Conservation (phyloP, 176 grass and related monocot genomes). For the Phragmites australis region DNA sequence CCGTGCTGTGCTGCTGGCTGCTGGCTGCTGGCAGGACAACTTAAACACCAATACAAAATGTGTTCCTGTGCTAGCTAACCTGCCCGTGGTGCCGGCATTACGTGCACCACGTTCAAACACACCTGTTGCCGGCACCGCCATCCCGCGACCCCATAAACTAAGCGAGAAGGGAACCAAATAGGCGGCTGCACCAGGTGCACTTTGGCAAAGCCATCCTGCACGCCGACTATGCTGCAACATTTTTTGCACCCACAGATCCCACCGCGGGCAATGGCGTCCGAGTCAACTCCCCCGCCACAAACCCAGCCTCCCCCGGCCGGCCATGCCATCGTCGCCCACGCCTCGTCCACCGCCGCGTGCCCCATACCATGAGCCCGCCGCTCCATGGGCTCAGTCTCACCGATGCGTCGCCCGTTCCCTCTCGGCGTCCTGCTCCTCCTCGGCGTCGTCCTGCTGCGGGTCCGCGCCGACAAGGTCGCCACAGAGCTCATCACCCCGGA, state of each 20-base stretch:
- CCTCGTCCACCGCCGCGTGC: background rate
- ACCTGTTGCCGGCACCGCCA: background rate
- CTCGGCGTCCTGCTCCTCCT: background rate
- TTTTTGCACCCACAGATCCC: conserved; percentile 33
- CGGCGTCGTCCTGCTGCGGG: background rate
- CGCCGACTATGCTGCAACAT: conserved; percentile 19
- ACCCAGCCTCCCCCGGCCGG: background rate
- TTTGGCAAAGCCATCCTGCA: background rate
- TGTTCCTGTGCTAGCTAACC: background rate
- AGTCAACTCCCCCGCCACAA: conserved; percentile 44
- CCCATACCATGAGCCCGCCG: conserved; percentile 46
- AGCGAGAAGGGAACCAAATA: background rate
- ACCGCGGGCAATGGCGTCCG: conserved; percentile 29
- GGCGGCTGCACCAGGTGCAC: background rate
- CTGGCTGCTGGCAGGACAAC: background rate
- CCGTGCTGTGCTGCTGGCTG: conserved; percentile 24
- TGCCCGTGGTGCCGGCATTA: conserved; percentile 12
- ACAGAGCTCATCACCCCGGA: conserved; percentile 51
- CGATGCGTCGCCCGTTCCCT: conserved; percentile 39
- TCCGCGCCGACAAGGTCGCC: conserved; percentile 7
- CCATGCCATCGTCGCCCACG: conserved; percentile 45
- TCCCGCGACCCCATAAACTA: background rate
- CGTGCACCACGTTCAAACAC: conserved; percentile 28
- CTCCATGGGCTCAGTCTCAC: conserved; percentile 28
- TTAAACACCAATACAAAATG: background rate